Percentiles rank a stretch among this genome's conserved stretches.
Conservation (phyloP, 305 asterid species). For the Solanum hybrid region DNA sequence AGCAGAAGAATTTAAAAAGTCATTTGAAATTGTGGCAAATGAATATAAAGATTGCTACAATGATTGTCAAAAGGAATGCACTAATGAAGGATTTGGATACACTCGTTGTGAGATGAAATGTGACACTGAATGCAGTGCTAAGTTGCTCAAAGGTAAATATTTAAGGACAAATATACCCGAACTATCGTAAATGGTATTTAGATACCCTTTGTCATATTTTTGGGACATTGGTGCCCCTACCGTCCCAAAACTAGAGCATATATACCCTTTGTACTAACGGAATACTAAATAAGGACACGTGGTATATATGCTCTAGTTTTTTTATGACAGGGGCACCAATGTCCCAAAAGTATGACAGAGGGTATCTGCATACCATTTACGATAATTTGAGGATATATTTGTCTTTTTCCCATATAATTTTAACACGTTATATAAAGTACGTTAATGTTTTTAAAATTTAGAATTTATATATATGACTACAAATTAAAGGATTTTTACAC, state of each 20-base stretch:
- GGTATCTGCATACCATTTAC: not conserved
- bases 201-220: not conserved
- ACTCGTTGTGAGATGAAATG: conserved; percentile 15
- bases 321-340: accelerated
- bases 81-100: not conserved
- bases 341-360: not conserved
- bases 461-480: not conserved
- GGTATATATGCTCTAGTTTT: not conserved
- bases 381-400: not conserved
- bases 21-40: not conserved
- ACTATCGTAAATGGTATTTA: not conserved
- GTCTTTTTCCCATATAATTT: too few relatives aligned
- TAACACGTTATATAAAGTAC: too few relatives aligned
- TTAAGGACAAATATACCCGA: too few relatives aligned
- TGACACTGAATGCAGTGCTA: not conserved
- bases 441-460: too few relatives aligned
- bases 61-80: not conserved
- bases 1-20: not conserved
- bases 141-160: conserved; percentile 2
- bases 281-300: too few relatives aligned
- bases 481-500: not conserved
- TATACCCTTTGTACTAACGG: too few relatives aligned
- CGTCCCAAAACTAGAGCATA: not conserved
- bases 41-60: not conserved
- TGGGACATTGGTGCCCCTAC: not conserved